Evolutionary conservation across 2,329 filamentous ascomycete genomes (phyloP), one percentile per base, ranked within the genome.

Genomic region (Xylaria multiplex): DNA sequence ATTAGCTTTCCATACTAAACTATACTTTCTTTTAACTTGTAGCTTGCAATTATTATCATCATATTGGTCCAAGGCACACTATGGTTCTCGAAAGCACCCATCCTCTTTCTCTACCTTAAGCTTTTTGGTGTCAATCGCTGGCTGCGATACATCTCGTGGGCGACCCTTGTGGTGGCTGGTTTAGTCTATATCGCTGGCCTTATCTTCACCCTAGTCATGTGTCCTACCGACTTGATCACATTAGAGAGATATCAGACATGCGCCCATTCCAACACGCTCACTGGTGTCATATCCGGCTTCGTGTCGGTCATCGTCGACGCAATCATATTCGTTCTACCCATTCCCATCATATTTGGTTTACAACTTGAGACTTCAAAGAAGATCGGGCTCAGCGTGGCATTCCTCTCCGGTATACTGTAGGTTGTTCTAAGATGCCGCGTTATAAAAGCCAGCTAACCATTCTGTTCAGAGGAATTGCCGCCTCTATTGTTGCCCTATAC

Each of bases 361-460:
- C 30, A 64, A 5, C 53, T 64, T 3, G 45, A 57, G 35, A 49
- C 19, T 8, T 57, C 61, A 11, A 64, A 64, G 54, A 64, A 59
- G 11, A 64, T 64, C 30, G 54, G 61, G 19, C 61, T 64, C 16
- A 37, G 30, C 11, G 16, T 64, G 22, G 40, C 43, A 16, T 64
- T 64, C n/a, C 32, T 64, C n/a, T 58, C 61, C 7, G 61, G 61
- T 43, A 43, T 64, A 35, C 9, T 64, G 52, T 58, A 49, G 6
- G 52, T 58, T 9, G 13, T 30, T 30, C 14, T 16, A 22, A 3
- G 6, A 19, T 16, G 19, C 37, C 37, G 4, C 22, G 19, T n/a
- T n/a, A 30, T 7, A 1, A 40, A 27, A 30, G 27, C 22, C 14
- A 14, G 27, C 53, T 55, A 55, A 55, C 22, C 5, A 43, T 32